Evolutionary conservation across 768 basidiomycete genomes (phyloP), one percentile per base, ranked within the genome.

Genomic region (Pisolithus albus): DNA sequence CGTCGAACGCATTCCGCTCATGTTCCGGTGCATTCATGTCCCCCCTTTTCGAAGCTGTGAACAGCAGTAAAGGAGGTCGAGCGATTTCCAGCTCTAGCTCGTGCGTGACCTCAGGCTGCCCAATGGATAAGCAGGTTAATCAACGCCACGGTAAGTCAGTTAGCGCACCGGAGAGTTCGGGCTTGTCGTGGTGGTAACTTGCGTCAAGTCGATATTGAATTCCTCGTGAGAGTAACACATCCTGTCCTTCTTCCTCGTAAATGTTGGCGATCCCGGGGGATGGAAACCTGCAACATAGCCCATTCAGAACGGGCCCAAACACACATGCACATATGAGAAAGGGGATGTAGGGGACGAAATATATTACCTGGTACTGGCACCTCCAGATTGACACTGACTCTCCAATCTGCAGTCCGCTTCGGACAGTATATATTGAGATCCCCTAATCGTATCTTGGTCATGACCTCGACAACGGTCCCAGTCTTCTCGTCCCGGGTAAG

Each of bases 201-300:
- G 92, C 1, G 96, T 98, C 46, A 99, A 77, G 71, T 99, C 96
- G 56, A 99, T 84, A 56, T 75, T 78, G 64, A 92, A 94, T 56
- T 95, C 84, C 67, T 97, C 93, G 67, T 99, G 96, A 4, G 84
- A 72, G 67, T 99, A 99, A 61, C 89, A 88, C 65, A 97, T 76
- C 42, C 96, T 78, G 69, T 99, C 91, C 71, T 96, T 99, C 71
- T 78, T 75, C 52, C 89, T 78, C 30, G 80, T 77, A 56, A 79
- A 71, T 8, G 77, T 75, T 1, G 85, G 66, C 7, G 78, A 64
- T 11, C 88, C 88, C 41, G 83, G 59, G 1, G 88, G 88, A 58
- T 82, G 85, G 2, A 75, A 58, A n/a, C 81, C 88, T 90, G 37
- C 26, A 30, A 26, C 48, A 16, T 23, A 19, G 10, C 46, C n/a